These are phyloP conservation scores for Calonectria pteridis DNA, from an alignment of 2,329 filamentous ascomycete species.

Conservation along the genomic window DNA sequence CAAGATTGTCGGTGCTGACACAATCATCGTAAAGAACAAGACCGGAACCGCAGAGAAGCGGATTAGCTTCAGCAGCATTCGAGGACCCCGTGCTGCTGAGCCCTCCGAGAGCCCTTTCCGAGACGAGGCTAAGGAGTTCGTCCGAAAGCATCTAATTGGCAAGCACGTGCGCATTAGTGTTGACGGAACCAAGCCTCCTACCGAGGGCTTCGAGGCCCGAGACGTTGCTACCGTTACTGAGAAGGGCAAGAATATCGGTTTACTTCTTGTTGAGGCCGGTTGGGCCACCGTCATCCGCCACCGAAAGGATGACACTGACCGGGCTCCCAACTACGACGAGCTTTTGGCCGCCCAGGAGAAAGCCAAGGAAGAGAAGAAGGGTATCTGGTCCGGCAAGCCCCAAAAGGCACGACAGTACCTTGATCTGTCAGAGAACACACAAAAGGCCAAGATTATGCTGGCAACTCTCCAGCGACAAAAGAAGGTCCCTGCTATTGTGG, in stretches of 20 bases:
- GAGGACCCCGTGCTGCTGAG: conserved; percentile 91
- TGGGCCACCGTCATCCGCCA: conserved; percentile 96
- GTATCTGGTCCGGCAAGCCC: conserved; percentile 94
- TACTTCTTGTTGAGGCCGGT: conserved; percentile 89
- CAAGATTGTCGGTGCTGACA: conserved; percentile 90
- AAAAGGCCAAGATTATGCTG: conserved; percentile 96
- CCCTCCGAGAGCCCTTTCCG: conserved; percentile 88
- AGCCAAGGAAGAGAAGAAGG: conserved; percentile 89
- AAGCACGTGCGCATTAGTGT: conserved; percentile 93
- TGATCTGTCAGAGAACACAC: conserved; percentile 91
- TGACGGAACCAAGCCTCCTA: conserved; percentile 91
- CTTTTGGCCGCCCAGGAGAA: conserved; percentile 83
- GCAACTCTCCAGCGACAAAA: conserved; percentile 90
- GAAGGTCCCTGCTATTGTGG: conserved; percentile 92
- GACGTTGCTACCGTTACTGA: conserved; percentile 91
- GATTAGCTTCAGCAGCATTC: conserved; percentile 91
- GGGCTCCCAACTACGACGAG: conserved; percentile 94
- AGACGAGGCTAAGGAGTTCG: conserved; percentile 95
- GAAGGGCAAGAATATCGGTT: conserved; percentile 87
- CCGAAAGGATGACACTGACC: conserved; percentile 92
- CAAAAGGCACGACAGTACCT: conserved; percentile 85
- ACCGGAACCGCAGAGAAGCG: conserved; percentile 84
- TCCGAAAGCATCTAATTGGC: conserved; percentile 93
- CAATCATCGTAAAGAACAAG: conserved; percentile 88
- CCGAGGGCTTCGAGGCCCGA: conserved; percentile 91